phyloP scores from a whole-genome alignment of 2,329 filamentous ascomycete species.

The Chaetothyriales sp. region DNA sequence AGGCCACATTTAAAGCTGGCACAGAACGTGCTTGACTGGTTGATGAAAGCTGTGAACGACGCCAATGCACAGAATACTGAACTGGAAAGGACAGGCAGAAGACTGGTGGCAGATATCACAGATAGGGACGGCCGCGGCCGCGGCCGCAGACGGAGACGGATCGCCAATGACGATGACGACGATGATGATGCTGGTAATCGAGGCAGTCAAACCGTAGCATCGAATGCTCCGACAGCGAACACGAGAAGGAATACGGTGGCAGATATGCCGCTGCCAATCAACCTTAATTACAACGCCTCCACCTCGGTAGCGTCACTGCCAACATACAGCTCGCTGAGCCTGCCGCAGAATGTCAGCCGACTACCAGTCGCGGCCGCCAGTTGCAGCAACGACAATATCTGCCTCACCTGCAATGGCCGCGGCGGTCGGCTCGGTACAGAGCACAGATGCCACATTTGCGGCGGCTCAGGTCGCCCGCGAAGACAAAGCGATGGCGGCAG shows the following conservation, averaged over 20 bases:
- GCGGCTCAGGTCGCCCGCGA: not conserved
- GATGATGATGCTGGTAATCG: too few species aligned
- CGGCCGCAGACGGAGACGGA: too few species aligned
- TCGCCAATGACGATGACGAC: too few species aligned
- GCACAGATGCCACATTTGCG: conserved; percentile 1
- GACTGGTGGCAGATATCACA: too few species aligned
- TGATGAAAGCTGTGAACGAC: not conserved
- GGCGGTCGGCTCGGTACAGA: conserved; percentile 5
- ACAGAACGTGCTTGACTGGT: not conserved
- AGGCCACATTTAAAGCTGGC: not conserved
- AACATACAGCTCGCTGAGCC: not conserved
- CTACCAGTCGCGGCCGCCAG: too few species aligned
- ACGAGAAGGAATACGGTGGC: not conserved
- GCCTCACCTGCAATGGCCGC: conserved; percentile 3
- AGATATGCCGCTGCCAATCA: too few species aligned
- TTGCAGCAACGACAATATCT: not conserved
- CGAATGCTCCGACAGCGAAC: not conserved
- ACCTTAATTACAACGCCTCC: too few species aligned
- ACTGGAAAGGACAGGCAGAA: not conserved
- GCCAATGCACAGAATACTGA: not conserved
- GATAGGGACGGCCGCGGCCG: too few species aligned
- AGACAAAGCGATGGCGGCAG: not conserved
- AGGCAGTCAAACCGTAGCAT: too few species aligned
- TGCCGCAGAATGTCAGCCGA: not conserved
- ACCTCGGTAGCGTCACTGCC: not conserved